Evolutionary conservation across 1,284 basidiomycete species (phyloP), one percentile per base, ranked within the genome.

Genomic region (Mycena citricolor): DNA sequence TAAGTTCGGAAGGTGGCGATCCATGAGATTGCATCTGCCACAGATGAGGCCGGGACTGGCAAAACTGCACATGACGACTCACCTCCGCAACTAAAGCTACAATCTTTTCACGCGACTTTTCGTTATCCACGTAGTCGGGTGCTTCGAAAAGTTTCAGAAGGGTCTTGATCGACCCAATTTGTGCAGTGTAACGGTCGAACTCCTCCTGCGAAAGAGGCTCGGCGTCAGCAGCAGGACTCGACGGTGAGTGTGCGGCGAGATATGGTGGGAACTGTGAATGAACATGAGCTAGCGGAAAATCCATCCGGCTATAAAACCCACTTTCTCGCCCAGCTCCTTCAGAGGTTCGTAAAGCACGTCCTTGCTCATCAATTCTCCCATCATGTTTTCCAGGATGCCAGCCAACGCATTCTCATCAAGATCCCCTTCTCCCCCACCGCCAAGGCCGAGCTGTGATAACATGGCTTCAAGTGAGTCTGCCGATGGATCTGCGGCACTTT

Each of bases 341-440:
- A 98, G 67, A 0, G 95, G 94, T 54, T 97, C 94, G 58, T 97
- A 91, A 14, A 97, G 68, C 8, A 98, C 79, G 2, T 98, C 93
- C 61, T 93, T 94, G 63, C 83, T 86, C 90, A 99, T 93, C 34
- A 99, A 74, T 61, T 94, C 86, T 13, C 80, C 77, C 94, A 95
- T 93, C 87, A 98, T 91, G 29, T 73, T 80, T 63, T 98, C 92
- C 17, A 99, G 72, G 54, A 97, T 73, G 8, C 78, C 81, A 36
- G 83, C 79, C 6, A 94, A 65, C 41, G 86, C 81, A 25, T 77
- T 78, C 16, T 83, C 84, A n/a, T 74, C 72, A 47, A 37, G 46
- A 22, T 65, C 59, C 3, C 61, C 64, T 2, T 61, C 65, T 4
- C 57, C 61, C 14, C 61, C 64, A 16, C 28, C 53, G 14, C 43